Percentiles rank a stretch among this genome's conserved stretches.
phyloP scores from a whole-genome alignment of 1,284 basidiomycete species.

The Apiotrichum mycotoxinovorans region DNA sequence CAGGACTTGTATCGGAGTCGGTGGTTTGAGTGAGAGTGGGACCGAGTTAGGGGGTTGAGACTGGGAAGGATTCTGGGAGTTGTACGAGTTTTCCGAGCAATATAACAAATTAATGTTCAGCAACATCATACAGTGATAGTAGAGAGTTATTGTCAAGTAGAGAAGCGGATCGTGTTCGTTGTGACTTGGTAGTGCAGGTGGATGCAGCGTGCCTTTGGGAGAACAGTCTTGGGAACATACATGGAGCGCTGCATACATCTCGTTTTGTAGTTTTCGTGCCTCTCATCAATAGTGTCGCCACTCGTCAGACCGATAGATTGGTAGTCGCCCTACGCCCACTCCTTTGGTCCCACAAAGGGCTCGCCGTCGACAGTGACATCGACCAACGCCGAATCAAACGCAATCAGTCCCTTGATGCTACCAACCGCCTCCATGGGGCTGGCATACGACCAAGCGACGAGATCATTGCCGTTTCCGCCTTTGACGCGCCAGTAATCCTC shows the following conservation, averaged over 20 bases:
- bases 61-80: not conserved
- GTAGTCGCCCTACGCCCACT: conserved; percentile 2
- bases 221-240: too few species aligned
- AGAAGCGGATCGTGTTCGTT: not conserved
- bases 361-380: conserved; percentile 7
- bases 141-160: not conserved
- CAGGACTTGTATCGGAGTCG: not conserved
- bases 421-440: not conserved
- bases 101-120: not conserved
- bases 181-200: too few species aligned
- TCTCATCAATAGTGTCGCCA: too few species aligned
- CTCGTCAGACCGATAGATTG: too few species aligned
- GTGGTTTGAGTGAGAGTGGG: too few species aligned
- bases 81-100: not conserved
- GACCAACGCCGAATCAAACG: conserved; percentile 11
- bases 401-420: conserved; percentile 5
- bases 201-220: too few species aligned
- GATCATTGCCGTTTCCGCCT: not conserved
- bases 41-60: too few species aligned
- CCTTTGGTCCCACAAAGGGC: not conserved
- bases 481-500: conserved; percentile 10
- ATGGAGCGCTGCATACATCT: too few species aligned
- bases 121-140: not conserved
- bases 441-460: conserved; percentile 10
- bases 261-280: too few species aligned